phyloP scores from a whole-genome alignment of 768 basidiomycete genomes.

The Coprinopsis strossmayeri region DNA sequence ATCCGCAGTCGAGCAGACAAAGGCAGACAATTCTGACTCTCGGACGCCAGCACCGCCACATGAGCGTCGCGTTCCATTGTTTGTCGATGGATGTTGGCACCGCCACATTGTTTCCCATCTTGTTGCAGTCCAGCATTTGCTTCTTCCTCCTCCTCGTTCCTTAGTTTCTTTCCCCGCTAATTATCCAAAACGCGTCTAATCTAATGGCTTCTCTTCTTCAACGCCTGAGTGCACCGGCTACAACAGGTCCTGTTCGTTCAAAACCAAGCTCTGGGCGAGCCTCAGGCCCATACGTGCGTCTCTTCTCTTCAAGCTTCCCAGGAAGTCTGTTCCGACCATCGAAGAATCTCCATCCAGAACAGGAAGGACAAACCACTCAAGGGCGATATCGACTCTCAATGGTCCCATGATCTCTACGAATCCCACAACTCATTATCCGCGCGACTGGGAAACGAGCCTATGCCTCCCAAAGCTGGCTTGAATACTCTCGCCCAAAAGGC shows the following conservation, averaged over 20 bases:
- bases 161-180: no score
- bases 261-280: slow-evolving; percentile 31
- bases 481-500: slow-evolving; percentile 51
- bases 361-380: slow-evolving; percentile 53
- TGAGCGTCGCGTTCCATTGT: slow-evolving; percentile 8
- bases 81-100: neutral
- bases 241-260: slow-evolving; percentile 41
- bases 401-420: slow-evolving; percentile 71
- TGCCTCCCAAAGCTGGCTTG: slow-evolving; percentile 45
- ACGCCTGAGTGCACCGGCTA: slow-evolving; percentile 38
- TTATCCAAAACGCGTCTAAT: no score
- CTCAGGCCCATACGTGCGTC: slow-evolving; percentile 50
- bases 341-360: slow-evolving; percentile 24
- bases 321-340: slow-evolving; percentile 17
- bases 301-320: slow-evolving; percentile 19
- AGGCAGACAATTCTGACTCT: no score
- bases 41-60: neutral
- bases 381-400: slow-evolving; percentile 57
- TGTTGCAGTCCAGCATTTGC: neutral
- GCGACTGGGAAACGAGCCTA: slow-evolving; percentile 41
- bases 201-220: slow-evolving; percentile 61
- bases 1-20: no score
- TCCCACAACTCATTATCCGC: slow-evolving; percentile 54
- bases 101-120: neutral
- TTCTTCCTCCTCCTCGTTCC: no score